Base-by-base conservation (phyloP, 1,284 basidiomycete genomes). In the Puccinia brachypodii region DNA sequence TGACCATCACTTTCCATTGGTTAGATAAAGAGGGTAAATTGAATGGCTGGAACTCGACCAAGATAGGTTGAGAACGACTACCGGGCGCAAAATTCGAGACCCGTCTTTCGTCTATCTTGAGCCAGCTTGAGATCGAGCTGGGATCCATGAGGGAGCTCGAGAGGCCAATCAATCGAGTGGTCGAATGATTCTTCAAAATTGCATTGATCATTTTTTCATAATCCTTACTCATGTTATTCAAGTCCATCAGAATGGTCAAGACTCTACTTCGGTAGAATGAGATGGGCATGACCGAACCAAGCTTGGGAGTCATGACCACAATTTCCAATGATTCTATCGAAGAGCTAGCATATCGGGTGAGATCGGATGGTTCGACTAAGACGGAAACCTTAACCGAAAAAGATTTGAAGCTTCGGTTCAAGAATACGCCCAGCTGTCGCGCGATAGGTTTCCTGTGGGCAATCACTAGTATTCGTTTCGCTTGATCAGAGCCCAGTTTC, bases 1-100 rank as follows among this genome's bases (percentile, higher is more conserved):
- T 97, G 71, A 93, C 90, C 92, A 99, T 97, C 1, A 92, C 90
- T 85, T 96, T 96, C 87, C 96, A 92, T 38, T 98, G 89, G 0
- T 93, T 92, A 0, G 92, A 90, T 3, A 95, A 96, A 85, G 96
- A 92, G 0, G 94, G 91, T 77, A 95, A 92, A 38, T 92, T 92
- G 87, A 98, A 98, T 0, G 93, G 90, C 83, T 93, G 92, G 31
- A 92, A 90, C 19, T 89, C 89, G 14, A 91, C 90, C 3, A 89
- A 88, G 25, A 99, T 88, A 0, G 94, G 90, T 83, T 94, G 92
- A 79, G 95, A 93, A 44, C 95, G 91, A 84, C 95, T 92, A 60
- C 89, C 90, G 0, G 95, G 93, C 14, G 90, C 89, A 88, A 99
- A 98, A 85, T 90, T 91, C 87, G 92, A 92, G 44, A 93, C 87